Percentiles rank a stretch among this genome's conserved stretches.
These are phyloP conservation scores for Solanum hybrid DNA, from an alignment of 305 asterid genomes.

Conservation along the genomic window DNA sequence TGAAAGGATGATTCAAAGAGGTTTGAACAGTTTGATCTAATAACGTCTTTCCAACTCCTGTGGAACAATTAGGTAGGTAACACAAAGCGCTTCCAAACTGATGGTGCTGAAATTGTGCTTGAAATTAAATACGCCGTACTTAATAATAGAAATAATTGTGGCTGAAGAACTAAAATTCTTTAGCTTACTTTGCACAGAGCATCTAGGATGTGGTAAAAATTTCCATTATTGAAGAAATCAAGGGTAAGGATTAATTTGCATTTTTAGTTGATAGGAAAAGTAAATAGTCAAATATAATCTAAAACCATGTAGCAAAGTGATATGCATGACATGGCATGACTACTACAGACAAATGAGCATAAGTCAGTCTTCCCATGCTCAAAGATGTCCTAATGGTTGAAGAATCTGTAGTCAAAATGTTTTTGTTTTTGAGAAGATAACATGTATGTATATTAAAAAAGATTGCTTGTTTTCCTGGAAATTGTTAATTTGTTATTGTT, in stretches of 20 bases:
- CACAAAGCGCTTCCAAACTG: background rate
- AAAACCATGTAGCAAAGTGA: background rate
- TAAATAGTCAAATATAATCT: background rate
- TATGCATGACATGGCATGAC: background rate
- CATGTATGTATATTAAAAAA: background rate
- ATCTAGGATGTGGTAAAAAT: background rate
- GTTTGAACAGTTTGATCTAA: background rate
- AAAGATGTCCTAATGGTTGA: background rate
- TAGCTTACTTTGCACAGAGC: background rate
- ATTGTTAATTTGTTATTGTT: background rate
- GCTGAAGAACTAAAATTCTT: background rate
- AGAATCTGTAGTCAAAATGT: background rate
- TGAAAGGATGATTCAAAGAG: background rate
- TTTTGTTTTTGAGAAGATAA: background rate
- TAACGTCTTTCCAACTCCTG: background rate
- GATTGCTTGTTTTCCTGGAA: background rate
- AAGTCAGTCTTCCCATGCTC: background rate
- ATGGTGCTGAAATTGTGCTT: background rate
- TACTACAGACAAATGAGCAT: background rate
- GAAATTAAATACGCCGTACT: background rate
- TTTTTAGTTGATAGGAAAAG: background rate
- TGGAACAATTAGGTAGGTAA: background rate
- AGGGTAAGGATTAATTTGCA: background rate
- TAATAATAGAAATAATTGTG: background rate
- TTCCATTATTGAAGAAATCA: background rate